phyloP scores from a whole-genome alignment of 495 filamentous ascomycete genomes.

The Alectoria sarmentosa region DNA sequence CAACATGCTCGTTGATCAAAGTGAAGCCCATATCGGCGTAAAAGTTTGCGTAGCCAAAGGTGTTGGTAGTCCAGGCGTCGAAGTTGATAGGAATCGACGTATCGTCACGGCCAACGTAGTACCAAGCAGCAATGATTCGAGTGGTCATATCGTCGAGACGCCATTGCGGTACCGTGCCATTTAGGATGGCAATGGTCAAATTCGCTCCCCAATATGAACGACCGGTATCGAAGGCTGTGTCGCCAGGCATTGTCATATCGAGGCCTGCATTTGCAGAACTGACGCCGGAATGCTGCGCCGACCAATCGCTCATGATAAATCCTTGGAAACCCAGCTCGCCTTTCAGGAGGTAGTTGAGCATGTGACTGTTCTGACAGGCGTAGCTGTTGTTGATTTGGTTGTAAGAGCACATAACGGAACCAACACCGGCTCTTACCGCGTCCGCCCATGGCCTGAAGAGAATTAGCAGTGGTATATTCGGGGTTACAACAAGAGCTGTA shows the following conservation, averaged over 20 bases:
- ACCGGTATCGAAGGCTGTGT: slow-evolving; percentile 64
- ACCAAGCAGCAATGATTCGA: slow-evolving; percentile 89
- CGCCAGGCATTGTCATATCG: slow-evolving; percentile 96
- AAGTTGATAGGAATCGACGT: slow-evolving; percentile 69
- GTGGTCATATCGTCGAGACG: slow-evolving; percentile 89
- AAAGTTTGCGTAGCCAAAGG: slow-evolving; percentile 61
- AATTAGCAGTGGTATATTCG: background rate
- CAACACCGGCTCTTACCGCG: slow-evolving; percentile 67
- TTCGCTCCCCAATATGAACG: slow-evolving; percentile 80
- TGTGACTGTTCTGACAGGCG: slow-evolving; percentile 62
- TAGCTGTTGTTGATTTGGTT: slow-evolving; percentile 75
- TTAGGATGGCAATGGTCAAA: slow-evolving; percentile 76
- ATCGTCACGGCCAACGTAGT: slow-evolving; percentile 72
- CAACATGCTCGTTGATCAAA: slow-evolving; percentile 71
- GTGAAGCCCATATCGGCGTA: slow-evolving; percentile 46
- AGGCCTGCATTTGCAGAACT: slow-evolving; percentile 72
- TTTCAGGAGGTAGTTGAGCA: slow-evolving; percentile 78
- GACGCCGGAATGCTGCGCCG: slow-evolving; percentile 79
- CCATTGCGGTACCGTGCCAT: slow-evolving; percentile 86
- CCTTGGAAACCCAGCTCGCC: slow-evolving; percentile 91
- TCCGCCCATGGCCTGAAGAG: slow-evolving; percentile 59
- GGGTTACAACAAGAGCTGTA: slow-evolving; percentile 35
- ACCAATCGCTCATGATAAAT: slow-evolving; percentile 88
- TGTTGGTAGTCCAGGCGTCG: slow-evolving; percentile 75
- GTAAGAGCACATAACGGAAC: slow-evolving; percentile 91